phyloP scores from a whole-genome alignment of 352 stramenopile genomes.

The Phytophthora fragariaefolia region DNA sequence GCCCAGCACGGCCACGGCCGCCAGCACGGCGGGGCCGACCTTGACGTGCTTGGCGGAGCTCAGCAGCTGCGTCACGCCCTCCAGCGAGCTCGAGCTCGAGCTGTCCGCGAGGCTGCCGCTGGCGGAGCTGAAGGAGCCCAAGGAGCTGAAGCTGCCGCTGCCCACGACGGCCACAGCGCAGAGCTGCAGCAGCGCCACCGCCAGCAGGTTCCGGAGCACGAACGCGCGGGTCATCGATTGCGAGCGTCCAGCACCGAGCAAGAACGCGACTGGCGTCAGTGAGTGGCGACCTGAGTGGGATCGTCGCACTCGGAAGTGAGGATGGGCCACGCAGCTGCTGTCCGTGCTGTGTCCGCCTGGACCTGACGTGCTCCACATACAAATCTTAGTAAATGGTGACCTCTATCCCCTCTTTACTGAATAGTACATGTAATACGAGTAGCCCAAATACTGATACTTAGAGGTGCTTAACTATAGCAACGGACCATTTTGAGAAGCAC shows the following conservation, averaged over 20 bases:
- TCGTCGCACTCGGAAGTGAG: slow-evolving; percentile 34
- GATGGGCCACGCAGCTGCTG: too few relatives aligned
- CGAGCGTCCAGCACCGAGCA: background rate
- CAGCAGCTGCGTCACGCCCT: slow-evolving; percentile 44
- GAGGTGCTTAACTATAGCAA: too few relatives aligned
- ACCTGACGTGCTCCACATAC: too few relatives aligned
- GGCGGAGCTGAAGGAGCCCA: slow-evolving; percentile 12
- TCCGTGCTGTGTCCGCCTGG: too few relatives aligned
- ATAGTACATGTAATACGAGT: too few relatives aligned
- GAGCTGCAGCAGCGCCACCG: slow-evolving; percentile 29
- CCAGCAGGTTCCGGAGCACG: slow-evolving; percentile 27
- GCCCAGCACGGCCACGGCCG: slow-evolving; percentile 53
- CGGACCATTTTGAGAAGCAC: too few relatives aligned
- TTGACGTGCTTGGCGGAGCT: slow-evolving; percentile 51
- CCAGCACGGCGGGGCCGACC: slow-evolving; percentile 52
- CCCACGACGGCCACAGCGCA: slow-evolving; percentile 26
- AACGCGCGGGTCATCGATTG: slow-evolving; percentile 16
- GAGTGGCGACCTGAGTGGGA: slow-evolving; percentile 38
- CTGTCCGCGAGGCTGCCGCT: slow-evolving; percentile 25
- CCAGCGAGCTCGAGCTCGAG: slow-evolving; percentile 23
- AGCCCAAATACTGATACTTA: too few relatives aligned
- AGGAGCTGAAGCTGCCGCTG: slow-evolving; percentile 13
- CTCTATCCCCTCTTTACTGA: too few relatives aligned
- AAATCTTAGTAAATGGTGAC: too few relatives aligned
- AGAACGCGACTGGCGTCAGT: slow-evolving; percentile 23